phyloP scores from a whole-genome alignment of 2,329 filamentous ascomycete genomes.

The Penicillium aurantiogriseum region DNA sequence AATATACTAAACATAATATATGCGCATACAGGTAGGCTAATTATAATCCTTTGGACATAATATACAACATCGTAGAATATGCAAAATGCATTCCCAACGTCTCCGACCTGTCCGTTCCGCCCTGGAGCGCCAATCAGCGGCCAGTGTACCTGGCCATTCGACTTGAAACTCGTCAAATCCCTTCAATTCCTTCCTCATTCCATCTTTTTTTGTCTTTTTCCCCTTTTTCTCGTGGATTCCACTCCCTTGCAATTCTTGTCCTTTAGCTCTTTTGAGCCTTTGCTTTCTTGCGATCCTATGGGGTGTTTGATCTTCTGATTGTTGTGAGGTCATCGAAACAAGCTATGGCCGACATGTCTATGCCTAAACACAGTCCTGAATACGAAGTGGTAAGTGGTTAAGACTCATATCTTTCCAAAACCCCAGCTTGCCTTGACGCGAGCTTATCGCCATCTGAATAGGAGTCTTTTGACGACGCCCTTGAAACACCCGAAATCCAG shows the following conservation, averaged over 20 bases:
- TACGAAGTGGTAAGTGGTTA: slow-evolving; percentile 42
- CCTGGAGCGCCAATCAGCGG: slow-evolving; percentile 21
- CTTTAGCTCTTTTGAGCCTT: slow-evolving; percentile 2
- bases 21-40: background rate
- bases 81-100: slow-evolving; percentile 14
- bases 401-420: background rate
- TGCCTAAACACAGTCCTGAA: slow-evolving; percentile 42
- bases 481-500: slow-evolving; percentile 42
- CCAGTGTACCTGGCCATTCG: slow-evolving; percentile 19
- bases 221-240: background rate
- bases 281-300: slow-evolving; percentile 16
- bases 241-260: background rate
- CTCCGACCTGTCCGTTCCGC: slow-evolving; percentile 17
- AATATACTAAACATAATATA: background rate
- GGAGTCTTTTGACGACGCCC: slow-evolving; percentile 82
- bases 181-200: slow-evolving; percentile 17
- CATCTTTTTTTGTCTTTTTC: background rate
- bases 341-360: slow-evolving; percentile 33
- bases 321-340: slow-evolving; percentile 14
- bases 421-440: slow-evolving; percentile 9
- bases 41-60: background rate
- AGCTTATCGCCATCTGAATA: slow-evolving; percentile 35
- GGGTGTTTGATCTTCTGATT: slow-evolving; percentile 19
- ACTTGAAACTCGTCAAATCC: slow-evolving; percentile 17
- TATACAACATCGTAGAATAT: background rate